A percentile compares a stretch with the other conserved stretches of the same genome.
These are phyloP conservation scores for Cubamyces sp. DNA, from an alignment of 768 basidiomycete species.

Conservation along the genomic window DNA sequence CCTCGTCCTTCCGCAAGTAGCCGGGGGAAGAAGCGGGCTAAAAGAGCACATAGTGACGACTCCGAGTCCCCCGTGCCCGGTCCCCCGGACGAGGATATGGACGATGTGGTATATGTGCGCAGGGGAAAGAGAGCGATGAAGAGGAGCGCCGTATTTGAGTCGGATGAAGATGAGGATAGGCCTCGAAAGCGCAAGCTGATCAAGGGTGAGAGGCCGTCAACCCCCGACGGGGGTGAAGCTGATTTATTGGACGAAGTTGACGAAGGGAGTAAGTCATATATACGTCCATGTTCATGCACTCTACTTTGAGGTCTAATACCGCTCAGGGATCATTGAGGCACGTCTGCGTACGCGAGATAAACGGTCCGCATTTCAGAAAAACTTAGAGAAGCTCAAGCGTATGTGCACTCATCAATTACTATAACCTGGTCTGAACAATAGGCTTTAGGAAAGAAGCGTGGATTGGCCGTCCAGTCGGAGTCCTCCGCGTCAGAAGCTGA, in stretches of 20 bases:
- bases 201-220: constrained; percentile 47
- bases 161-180: constrained; percentile 40
- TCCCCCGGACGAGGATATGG: constrained; percentile 4
- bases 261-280: constrained; percentile 49
- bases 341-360: constrained; percentile 67
- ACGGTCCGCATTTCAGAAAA: constrained; percentile 62
- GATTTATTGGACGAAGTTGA: constrained; percentile 55
- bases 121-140: constrained; percentile 31
- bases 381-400: constrained; percentile 72
- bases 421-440: not conserved
- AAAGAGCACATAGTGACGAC: constrained; percentile 27
- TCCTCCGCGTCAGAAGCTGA: constrained; percentile 38
- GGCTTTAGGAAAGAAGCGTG: constrained; percentile 48
- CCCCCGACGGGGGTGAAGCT: constrained; percentile 46
- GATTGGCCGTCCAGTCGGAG: constrained; percentile 34
- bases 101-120: constrained; percentile 20
- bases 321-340: constrained; percentile 60
- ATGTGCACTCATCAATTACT: constrained; percentile 26
- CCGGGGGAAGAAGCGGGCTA: constrained; percentile 22
- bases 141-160: constrained; percentile 31
- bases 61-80: not conserved
- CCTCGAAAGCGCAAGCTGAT: constrained; percentile 46
- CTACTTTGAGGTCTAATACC: not conserved
- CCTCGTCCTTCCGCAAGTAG: constrained; percentile 28
- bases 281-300: not conserved